Conservation (phyloP, 2,329 filamentous ascomycete genomes). For the Paradendryphiella salina region DNA sequence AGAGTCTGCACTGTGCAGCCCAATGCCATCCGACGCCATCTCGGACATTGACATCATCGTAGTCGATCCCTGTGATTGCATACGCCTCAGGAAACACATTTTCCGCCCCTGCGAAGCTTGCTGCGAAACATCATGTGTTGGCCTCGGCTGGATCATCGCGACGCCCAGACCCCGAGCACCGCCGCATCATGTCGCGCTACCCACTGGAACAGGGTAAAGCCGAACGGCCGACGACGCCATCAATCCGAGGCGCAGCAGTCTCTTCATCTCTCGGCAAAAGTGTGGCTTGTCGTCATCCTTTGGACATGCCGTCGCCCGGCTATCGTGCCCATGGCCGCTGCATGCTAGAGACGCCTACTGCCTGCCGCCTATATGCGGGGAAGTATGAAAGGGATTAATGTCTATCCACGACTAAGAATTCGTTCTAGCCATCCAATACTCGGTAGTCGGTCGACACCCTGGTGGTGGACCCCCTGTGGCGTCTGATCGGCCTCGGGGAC, state of each 20-base stretch:
- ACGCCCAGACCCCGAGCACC: conserved; percentile 4
- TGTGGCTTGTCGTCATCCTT: conserved; percentile 23
- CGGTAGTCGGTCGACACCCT: conserved; percentile 23
- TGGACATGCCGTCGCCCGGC: too few species aligned
- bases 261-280: conserved; percentile 1
- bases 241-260: conserved; percentile 24
- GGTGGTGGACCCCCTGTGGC: conserved; percentile 33
- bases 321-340: too few species aligned
- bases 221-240: conserved; percentile 10
- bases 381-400: conserved; percentile 9
- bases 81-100: conserved; percentile 24
- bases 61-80: conserved; percentile 1
- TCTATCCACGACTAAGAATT: conserved; percentile 2
- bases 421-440: conserved; percentile 16
- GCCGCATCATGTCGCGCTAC: conserved; percentile 11
- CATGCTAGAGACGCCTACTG: conserved; percentile 1
- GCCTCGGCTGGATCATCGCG: conserved; percentile 13
- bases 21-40: too few species aligned
- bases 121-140: conserved; percentile 24
- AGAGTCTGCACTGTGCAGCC: too few species aligned
- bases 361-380: conserved; percentile 23
- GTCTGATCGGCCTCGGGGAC: conserved; percentile 34
- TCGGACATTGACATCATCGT: too few species aligned
- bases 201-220: conserved; percentile 8
- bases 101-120: conserved; percentile 17